Evolutionary conservation across 768 basidiomycete genomes (phyloP).

Genomic region (Rhodotorula graminis): DNA sequence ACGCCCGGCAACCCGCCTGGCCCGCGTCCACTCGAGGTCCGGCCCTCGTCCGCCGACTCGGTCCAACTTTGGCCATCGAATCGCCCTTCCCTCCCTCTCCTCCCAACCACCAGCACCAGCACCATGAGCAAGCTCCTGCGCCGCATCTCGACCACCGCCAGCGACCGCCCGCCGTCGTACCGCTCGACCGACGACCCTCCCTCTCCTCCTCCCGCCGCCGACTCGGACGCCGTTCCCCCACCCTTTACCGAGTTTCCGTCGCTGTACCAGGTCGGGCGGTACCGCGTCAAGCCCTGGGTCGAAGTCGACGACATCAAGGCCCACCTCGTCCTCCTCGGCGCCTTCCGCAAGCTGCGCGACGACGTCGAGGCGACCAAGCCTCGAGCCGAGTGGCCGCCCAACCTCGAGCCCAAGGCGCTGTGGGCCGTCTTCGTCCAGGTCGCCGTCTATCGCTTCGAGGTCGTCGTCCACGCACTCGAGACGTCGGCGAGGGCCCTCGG

Average conservation of each 20-base stretch:
- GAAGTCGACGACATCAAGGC: constrained; percentile 5
- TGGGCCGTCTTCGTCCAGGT: constrained; percentile 35
- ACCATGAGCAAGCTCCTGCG: background rate
- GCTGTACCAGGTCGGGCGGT: background rate
- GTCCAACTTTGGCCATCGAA: no score
- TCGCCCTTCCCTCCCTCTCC: no score
- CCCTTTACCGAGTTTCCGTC: background rate
- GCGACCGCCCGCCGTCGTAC: background rate
- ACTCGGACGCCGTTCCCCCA: background rate
- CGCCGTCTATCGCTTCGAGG: constrained; percentile 27
- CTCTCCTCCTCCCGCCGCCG: background rate
- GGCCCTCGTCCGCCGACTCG: no score
- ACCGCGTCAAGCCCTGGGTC: background rate
- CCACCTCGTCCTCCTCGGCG: constrained; percentile 39
- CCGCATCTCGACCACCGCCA: background rate
- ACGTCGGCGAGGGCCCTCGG: no score
- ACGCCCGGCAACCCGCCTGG: no score
- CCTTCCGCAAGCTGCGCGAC: constrained; percentile 26
- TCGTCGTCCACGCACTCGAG: background rate
- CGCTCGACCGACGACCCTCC: background rate
- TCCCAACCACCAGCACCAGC: constrained; percentile 21
- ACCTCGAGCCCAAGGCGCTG: constrained; percentile 27
- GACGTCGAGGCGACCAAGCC: background rate
- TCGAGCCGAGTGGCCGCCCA: background rate
- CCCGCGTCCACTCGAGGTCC: no score